Conservation (phyloP, 768 basidiomycete genomes). For the Mycena rosella region DNA sequence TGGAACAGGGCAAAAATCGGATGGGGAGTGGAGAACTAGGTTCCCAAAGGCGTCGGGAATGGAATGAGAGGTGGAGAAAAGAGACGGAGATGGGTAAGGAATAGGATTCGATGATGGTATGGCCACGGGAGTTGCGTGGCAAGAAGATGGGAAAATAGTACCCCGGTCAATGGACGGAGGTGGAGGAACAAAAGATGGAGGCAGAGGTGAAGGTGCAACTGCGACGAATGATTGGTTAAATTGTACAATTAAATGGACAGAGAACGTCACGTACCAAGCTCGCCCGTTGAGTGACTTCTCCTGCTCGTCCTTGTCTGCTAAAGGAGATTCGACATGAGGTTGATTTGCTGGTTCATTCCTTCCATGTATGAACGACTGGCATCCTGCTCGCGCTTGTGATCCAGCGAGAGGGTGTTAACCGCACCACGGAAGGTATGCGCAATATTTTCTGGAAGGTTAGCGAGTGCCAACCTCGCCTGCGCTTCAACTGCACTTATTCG, state of each 20-base stretch:
- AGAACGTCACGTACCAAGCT: neutral
- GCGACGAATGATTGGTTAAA: neutral
- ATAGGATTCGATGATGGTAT: neutral
- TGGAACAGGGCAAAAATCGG: conserved; percentile 4
- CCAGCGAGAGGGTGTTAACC: neutral
- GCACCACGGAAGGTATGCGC: conserved; percentile 11
- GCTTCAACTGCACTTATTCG: neutral
- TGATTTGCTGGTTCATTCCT: neutral
- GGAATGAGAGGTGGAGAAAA: neutral
- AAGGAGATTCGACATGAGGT: neutral
- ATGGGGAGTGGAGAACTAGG: neutral
- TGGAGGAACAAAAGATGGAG: neutral
- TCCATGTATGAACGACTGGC: neutral
- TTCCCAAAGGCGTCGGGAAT: too few species aligned
- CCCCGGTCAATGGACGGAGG: neutral
- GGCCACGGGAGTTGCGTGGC: too few species aligned
- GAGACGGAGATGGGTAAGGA: neutral
- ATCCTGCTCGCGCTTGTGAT: conserved; percentile 8
- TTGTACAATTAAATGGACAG: neutral
- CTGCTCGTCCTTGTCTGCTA: neutral
- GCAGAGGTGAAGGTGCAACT: neutral
- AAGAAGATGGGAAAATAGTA: neutral
- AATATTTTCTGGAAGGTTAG: neutral
- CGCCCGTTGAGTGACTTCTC: neutral
- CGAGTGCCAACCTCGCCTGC: neutral